phyloP scores from a whole-genome alignment of 192 early-diverging fungal species.

The Linnemannia hyalina region DNA sequence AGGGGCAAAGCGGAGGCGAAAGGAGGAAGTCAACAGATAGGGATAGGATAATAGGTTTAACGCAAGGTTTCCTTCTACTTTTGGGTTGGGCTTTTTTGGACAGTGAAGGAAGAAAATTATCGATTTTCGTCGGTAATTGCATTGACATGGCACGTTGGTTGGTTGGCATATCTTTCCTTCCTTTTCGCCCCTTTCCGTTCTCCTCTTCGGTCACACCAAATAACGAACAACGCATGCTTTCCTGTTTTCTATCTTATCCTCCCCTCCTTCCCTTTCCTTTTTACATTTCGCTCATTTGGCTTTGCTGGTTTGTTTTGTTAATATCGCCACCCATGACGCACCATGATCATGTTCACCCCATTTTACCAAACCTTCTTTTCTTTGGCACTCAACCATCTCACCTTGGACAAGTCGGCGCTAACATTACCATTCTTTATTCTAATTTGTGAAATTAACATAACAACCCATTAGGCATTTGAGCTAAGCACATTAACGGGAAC shows the following conservation, averaged over 20 bases:
- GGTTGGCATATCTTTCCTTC: background rate
- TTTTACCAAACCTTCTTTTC: background rate
- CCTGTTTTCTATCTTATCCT: background rate
- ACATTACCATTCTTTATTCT: background rate
- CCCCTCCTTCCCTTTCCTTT: background rate
- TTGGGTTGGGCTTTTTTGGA: background rate
- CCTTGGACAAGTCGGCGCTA: background rate
- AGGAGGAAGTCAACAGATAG: background rate
- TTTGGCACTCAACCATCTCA: background rate
- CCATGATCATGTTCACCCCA: background rate
- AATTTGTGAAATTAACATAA: no score
- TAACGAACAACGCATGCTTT: background rate
- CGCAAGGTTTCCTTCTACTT: background rate
- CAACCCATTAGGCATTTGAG: constrained; percentile 80
- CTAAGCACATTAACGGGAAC: constrained; percentile 95
- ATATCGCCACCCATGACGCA: background rate
- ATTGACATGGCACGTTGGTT: background rate
- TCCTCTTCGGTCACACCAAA: background rate
- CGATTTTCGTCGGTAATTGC: constrained; percentile 3
- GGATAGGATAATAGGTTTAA: background rate
- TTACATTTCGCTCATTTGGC: background rate
- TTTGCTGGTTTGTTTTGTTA: background rate
- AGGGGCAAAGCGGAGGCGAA: background rate
- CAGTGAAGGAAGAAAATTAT: background rate
- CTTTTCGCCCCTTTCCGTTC: background rate